Base-by-base conservation (phyloP, 2,329 filamentous ascomycete species). In the Fusarium guadeloupense region DNA sequence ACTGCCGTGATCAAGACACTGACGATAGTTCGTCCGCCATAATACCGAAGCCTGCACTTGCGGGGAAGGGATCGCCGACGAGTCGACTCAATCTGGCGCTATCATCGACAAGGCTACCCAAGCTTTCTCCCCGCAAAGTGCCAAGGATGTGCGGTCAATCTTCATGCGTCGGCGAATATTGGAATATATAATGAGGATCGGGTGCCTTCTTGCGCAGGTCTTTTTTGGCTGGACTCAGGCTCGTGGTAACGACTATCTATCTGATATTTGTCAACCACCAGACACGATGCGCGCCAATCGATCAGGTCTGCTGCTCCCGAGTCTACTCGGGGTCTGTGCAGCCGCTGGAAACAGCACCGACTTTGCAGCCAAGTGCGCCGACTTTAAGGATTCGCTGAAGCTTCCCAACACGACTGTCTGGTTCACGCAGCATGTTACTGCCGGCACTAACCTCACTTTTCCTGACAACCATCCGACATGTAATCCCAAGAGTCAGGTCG, bases 361-460 rank as follows among this genome's bases (percentile, higher is more conserved):
- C 42, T 65, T 64, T 39, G 41, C 41, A n/a, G 38, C 47, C 8
- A 62, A 62, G n/a, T 64, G 62, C 21, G 61, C 47, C 14, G 21
- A 35, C 14, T 53, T 64, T 14, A 61, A 33, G 9, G 37, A 20
- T 5, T 59, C 61, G 8, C 38, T 64, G 6, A 47, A 64, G 25
- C 35, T 64, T 2, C 62, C 61, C 8, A 58, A 64, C 26, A 64
- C 61, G 3, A 62, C 44, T 0, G 61, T 64, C 6, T 64, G 62
- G 62, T 64, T 64, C 44, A 65, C 61, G 5, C 42, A 64, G 9
- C 61, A 64, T 40, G 62, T 64, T 2, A 12, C 52, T 5, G 43
- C 62, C 4, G 61, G 62, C 9, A 14, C 16, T 13, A 64, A 64
- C 21, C 51, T 64, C 23, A 37, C 30, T 2, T 65, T 64, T 3